Conservation (phyloP, 305 asterid species). For the Fraxinus floribunda region DNA sequence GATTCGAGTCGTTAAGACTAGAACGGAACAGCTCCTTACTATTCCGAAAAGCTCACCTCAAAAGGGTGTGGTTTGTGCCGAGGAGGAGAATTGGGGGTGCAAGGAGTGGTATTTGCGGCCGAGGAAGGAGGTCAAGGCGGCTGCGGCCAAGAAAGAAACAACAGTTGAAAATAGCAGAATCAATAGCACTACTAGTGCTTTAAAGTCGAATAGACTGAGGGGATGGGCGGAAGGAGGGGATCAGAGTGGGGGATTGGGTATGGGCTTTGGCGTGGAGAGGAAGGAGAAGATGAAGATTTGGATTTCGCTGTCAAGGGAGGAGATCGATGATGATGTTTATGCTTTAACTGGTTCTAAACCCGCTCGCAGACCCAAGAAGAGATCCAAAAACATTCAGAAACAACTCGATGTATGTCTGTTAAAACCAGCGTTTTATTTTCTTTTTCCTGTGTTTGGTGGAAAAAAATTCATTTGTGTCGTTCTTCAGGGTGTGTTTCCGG, state of each 20-base stretch:
- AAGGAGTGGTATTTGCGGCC: slow-evolving; percentile 76
- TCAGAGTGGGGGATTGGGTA: slow-evolving; percentile 24
- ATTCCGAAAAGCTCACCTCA: not conserved
- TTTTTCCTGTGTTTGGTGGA: not conserved
- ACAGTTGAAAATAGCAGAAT: slow-evolving; percentile 20
- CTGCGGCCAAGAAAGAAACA: slow-evolving; percentile 27
- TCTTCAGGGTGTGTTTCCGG: slow-evolving; percentile 69
- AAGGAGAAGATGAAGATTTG: slow-evolving; percentile 62
- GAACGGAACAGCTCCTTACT: slow-evolving; percentile 9
- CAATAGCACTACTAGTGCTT: slow-evolving; percentile 20
- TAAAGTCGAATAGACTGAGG: slow-evolving; percentile 48
- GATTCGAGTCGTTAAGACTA: slow-evolving; percentile 17
- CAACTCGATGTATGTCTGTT: slow-evolving; percentile 54
- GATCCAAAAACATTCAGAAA: slow-evolving; percentile 69
- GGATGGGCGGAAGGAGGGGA: slow-evolving; percentile 36
- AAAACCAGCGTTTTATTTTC: not conserved
- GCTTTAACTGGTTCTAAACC: slow-evolving; percentile 83
- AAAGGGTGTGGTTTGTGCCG: slow-evolving; percentile 17
- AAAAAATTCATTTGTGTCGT: not conserved
- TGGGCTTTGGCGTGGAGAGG: slow-evolving; percentile 35
- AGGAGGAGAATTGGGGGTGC: slow-evolving; percentile 44
- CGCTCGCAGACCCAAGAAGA: slow-evolving; percentile 68
- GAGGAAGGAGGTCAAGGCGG: slow-evolving; percentile 42
- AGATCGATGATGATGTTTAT: slow-evolving; percentile 86
- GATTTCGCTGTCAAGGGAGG: slow-evolving; percentile 78